Evolutionary conservation across 176 grass and related monocot species (phyloP).

Genomic region (Stipa capillata): DNA sequence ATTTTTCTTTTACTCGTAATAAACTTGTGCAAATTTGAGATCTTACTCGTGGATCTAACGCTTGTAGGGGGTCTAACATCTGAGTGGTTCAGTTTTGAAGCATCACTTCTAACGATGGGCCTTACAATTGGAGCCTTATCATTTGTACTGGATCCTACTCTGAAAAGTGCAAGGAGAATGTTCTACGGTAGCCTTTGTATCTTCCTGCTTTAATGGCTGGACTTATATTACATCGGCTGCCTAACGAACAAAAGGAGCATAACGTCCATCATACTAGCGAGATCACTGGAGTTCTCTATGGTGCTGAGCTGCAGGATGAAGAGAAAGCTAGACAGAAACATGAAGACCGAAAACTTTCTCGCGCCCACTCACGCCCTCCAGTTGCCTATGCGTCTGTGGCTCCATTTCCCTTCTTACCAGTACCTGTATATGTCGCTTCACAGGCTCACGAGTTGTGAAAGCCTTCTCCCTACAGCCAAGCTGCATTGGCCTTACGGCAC

Average conservation of each 20-base stretch:
- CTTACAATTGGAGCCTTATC: slow-evolving; percentile 53
- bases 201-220: slow-evolving; percentile 93
- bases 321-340: slow-evolving; percentile 12
- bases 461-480: neutral
- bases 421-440: slow-evolving; percentile 41
- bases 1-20: neutral
- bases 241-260: slow-evolving; percentile 36
- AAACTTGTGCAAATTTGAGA: neutral
- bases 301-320: slow-evolving; percentile 16
- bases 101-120: slow-evolving; percentile 62
- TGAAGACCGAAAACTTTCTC: slow-evolving; percentile 1
- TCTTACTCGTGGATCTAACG: neutral
- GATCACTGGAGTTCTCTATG: slow-evolving; percentile 16
- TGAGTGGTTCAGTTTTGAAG: slow-evolving; percentile 82
- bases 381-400: slow-evolving; percentile 75
- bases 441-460: slow-evolving; percentile 31
- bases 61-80: slow-evolving; percentile 75
- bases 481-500: too few species aligned
- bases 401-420: slow-evolving; percentile 76
- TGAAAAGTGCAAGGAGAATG: slow-evolving; percentile 76
- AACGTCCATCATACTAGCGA: slow-evolving; percentile 7
- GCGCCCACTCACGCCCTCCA: slow-evolving; percentile 35
- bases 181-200: slow-evolving; percentile 90
- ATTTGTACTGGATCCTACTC: slow-evolving; percentile 50
- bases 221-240: slow-evolving; percentile 68